Conservation (phyloP, 139 green algal species). For the Asterochloris erici region DNA sequence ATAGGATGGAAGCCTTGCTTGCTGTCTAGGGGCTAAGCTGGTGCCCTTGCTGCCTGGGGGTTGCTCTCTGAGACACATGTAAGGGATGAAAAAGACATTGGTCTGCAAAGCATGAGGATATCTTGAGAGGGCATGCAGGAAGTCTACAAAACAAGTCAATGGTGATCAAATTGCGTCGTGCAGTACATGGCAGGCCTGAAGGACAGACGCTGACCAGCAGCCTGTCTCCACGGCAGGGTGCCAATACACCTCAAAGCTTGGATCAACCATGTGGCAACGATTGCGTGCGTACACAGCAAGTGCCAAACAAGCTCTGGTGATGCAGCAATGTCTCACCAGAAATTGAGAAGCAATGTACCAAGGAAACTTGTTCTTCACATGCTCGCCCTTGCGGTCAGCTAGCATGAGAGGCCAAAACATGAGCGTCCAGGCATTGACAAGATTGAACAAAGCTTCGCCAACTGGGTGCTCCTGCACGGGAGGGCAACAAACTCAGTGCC, state of each 20-base stretch:
- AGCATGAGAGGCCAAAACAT: conserved; percentile 72
- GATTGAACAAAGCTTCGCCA: conserved; percentile 11
- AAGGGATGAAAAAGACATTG: conserved; percentile 80
- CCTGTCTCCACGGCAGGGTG: too few relatives aligned
- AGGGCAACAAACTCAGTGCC: not conserved
- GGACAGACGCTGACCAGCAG: too few relatives aligned
- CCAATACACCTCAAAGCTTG: too few relatives aligned
- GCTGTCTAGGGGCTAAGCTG: conserved; percentile 8
- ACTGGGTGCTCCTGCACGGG: conserved; percentile 20
- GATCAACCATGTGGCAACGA: too few relatives aligned
- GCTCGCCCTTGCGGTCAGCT: conserved; percentile 44
- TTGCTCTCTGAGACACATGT: conserved; percentile 62
- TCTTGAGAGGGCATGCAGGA: not conserved
- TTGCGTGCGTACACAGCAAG: not conserved
- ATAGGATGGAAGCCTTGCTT: conserved; percentile 25
- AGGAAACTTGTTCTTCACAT: conserved; percentile 40
- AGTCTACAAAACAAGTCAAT: too few relatives aligned
- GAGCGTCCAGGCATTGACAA: conserved; percentile 30
- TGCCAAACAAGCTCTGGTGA: not conserved
- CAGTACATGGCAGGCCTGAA: too few relatives aligned
- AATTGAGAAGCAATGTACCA: conserved; percentile 4
- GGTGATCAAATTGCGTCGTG: too few relatives aligned
- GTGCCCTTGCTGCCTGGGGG: not conserved
- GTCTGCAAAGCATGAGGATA: conserved; percentile 64
- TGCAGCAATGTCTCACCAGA: not conserved